Base-by-base conservation (phyloP, 2,329 filamentous ascomycete genomes). In the Microdochium nivale region DNA sequence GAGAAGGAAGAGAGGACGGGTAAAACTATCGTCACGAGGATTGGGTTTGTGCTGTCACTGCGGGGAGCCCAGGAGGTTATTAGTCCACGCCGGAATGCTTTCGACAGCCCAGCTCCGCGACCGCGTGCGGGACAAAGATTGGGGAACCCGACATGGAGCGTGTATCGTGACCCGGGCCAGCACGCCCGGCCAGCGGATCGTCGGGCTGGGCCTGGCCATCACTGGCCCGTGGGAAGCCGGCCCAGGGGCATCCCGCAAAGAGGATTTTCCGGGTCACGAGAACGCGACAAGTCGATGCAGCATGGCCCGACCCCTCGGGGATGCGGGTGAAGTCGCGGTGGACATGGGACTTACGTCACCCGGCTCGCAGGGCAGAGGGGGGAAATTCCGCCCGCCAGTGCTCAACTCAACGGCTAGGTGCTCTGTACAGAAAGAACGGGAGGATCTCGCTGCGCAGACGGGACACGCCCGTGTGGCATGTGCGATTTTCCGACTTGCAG, bases 261-360 rank as follows among this genome's bases (percentile, higher is more conserved):
- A 62, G 58, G 60, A 66, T 65, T 65, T 66, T 51, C 61, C 64
- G 63, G 63, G 62, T 64, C 55, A 53, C 58, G 58, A 53, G 56
- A 58, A 44, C 40, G 40, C 40, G 40, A 11, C 27, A 30, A 30
- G 27, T 30, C 21, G n/a, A 19, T 19, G 21, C 40, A 11, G 16
- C 33, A 7, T 37, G 13, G 33, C 33, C 33, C 13, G n/a, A 14
- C 3, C 40, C 40, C 40, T 23, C 19, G 13, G 40, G 9, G 40
- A 23, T 44, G 40, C 53, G 54, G 63, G 64, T 63, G 58, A 60
- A 54, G 62, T 62, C 55, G 60, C 64, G 64, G 62, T 56, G 51
- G 59, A 52, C 48, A 59, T 52, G 56, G 57, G 48, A 51, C 53
- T 52, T 51, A 54, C 58, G 58, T 62, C 58, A 63, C 56, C 54